phyloP scores from a whole-genome alignment of 257 asterid genomes.

The Ophiorrhiza pumila region DNA sequence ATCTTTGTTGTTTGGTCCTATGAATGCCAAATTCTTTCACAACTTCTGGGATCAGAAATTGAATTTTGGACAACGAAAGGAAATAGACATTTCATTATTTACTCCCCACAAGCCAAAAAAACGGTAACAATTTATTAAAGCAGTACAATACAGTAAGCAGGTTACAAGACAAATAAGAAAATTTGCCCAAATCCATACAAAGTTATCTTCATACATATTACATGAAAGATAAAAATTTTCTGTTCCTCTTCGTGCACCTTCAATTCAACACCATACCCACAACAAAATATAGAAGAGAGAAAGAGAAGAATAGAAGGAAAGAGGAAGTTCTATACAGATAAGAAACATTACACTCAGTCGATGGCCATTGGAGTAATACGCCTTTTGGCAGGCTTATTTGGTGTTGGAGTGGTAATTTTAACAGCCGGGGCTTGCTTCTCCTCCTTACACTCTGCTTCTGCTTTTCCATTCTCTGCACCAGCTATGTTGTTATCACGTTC shows the following conservation, averaged over 20 bases:
- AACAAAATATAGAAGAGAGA: neutral
- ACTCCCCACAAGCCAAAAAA: no score
- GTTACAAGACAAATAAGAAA: no score
- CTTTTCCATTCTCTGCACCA: slow-evolving; percentile 30
- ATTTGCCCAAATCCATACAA: neutral
- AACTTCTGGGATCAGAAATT: no score
- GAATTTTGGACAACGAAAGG: no score
- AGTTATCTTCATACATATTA: neutral
- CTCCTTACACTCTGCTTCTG: slow-evolving; percentile 24
- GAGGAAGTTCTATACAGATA: slow-evolving; percentile 1
- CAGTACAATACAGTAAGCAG: neutral
- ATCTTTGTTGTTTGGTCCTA: no score
- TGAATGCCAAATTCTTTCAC: no score
- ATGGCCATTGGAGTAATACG: slow-evolving; percentile 84
- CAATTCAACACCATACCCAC: neutral
- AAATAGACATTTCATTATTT: no score
- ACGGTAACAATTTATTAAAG: no score
- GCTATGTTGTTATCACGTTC: slow-evolving; percentile 9
- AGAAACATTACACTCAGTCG: slow-evolving; percentile 28
- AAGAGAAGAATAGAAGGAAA: neutral
- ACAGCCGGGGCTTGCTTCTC: slow-evolving; percentile 35
- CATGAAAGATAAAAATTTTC: neutral
- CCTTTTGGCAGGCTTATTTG: slow-evolving; percentile 53
- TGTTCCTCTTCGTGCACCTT: neutral
- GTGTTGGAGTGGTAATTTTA: slow-evolving; percentile 25